Conservation (phyloP, 768 basidiomycete genomes). For the Suillus decipiens region DNA sequence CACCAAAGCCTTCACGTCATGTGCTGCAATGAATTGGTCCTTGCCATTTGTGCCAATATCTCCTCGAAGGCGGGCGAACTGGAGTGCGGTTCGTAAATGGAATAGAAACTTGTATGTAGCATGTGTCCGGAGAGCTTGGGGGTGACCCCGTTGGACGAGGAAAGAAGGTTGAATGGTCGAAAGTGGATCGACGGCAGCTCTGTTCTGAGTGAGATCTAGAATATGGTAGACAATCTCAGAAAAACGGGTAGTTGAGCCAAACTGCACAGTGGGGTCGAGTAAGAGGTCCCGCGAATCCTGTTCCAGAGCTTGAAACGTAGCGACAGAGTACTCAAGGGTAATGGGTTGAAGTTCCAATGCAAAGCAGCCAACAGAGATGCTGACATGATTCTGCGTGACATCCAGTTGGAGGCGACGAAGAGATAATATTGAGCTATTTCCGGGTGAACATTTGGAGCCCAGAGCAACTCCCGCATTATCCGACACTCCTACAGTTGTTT, state of each 20-base stretch:
- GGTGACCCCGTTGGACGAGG: slow-evolving; percentile 73
- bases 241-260: slow-evolving; percentile 1
- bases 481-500: not conserved
- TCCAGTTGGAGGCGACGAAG: slow-evolving; percentile 5
- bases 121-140: slow-evolving; percentile 67
- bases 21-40: slow-evolving; percentile 17
- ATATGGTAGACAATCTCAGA: slow-evolving; percentile 30
- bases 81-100: slow-evolving; percentile 70
- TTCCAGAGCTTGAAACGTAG: slow-evolving; percentile 17
- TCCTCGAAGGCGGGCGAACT: slow-evolving; percentile 26
- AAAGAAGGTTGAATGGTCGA: slow-evolving; percentile 85
- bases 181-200: slow-evolving; percentile 66
- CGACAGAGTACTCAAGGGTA: slow-evolving; percentile 31
- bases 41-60: slow-evolving; percentile 8
- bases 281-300: slow-evolving; percentile 18
- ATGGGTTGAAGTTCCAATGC: slow-evolving; percentile 29
- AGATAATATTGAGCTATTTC: not conserved
- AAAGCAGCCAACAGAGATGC: slow-evolving; percentile 25
- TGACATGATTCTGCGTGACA: slow-evolving; percentile 1
- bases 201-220: slow-evolving; percentile 49
- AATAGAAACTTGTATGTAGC: slow-evolving; percentile 75
- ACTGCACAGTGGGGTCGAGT: not conserved
- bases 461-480: slow-evolving; percentile 2
- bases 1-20: slow-evolving; percentile 39
- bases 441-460: not conserved